phyloP scores from a whole-genome alignment of 306 rosid genomes.

The Sicyos baderoa region DNA sequence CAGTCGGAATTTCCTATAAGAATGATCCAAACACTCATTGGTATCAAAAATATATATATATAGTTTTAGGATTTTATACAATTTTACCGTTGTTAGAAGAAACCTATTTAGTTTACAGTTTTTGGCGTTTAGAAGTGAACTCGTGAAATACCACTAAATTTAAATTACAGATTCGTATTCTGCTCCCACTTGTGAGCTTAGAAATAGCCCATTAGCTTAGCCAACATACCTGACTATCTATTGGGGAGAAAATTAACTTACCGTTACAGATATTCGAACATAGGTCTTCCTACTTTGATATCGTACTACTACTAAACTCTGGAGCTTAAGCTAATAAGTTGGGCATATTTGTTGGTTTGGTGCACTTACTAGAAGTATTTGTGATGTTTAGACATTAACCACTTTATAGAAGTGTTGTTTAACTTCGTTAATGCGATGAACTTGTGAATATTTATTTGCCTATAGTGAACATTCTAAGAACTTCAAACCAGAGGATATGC shows the following conservation, averaged over 20 bases:
- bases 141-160: background rate
- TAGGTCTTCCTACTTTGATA: background rate
- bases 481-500: slow-evolving; percentile 63
- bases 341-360: background rate
- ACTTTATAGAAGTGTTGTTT: background rate
- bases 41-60: no score
- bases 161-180: background rate
- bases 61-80: background rate
- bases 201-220: background rate
- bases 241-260: background rate
- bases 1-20: no score
- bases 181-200: background rate
- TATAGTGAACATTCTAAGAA: slow-evolving; percentile 66
- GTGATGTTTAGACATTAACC: background rate
- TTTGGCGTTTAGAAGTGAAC: background rate
- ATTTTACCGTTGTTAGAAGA: background rate
- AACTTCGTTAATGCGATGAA: background rate
- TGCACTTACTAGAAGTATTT: background rate
- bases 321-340: background rate
- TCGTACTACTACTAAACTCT: background rate
- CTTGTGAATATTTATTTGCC: background rate
- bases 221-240: background rate
- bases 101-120: background rate
- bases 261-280: background rate
- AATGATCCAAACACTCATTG: no score